These are phyloP conservation scores for Phyllosticta paracitricarpa DNA, from an alignment of 2,329 filamentous ascomycete genomes.

Conservation along the genomic window DNA sequence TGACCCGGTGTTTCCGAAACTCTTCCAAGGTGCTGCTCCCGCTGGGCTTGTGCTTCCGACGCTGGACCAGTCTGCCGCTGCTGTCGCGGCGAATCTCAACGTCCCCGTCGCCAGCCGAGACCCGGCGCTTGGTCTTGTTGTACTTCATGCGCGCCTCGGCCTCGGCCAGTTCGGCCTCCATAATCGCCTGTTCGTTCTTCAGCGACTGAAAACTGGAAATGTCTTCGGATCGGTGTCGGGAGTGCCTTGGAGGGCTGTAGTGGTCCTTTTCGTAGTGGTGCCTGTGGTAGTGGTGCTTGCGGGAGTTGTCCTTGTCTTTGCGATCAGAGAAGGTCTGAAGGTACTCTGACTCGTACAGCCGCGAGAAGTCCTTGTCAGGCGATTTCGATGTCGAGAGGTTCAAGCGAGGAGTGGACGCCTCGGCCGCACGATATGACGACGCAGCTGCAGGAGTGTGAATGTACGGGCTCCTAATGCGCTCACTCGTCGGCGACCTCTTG, in stretches of 20 bases:
- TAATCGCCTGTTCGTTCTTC: not conserved
- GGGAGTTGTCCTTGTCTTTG: not conserved
- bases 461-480: not conserved
- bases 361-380: not conserved
- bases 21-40: not conserved
- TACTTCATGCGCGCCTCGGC: not conserved
- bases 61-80: not conserved
- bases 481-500: not conserved
- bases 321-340: not conserved
- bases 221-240: not conserved
- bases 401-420: not conserved
- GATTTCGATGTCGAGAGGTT: not conserved
- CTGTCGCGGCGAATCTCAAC: not conserved
- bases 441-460: not conserved
- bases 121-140: not conserved
- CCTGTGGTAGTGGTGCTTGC: not conserved
- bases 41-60: not conserved
- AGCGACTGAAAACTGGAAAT: not conserved
- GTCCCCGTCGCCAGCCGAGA: not conserved
- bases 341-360: not conserved
- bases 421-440: not conserved
- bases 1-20: not conserved
- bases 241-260: not conserved
- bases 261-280: not conserved
- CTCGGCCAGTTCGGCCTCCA: not conserved